Conservation (phyloP, 257 asterid genomes). For the Nyctanthes arbortristis region DNA sequence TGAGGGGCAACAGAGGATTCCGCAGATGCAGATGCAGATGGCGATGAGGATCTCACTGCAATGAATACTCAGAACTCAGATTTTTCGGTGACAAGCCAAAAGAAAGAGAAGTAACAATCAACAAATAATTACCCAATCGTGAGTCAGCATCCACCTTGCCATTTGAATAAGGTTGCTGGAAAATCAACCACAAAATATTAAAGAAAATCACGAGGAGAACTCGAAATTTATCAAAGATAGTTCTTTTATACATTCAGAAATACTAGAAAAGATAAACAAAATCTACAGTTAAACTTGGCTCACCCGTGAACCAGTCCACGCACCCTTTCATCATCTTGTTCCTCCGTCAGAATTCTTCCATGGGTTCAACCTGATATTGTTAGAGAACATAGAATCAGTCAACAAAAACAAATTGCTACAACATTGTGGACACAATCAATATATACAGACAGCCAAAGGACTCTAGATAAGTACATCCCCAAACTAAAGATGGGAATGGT, state of each 20-base stretch:
- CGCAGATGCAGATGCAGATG: constrained; percentile 55
- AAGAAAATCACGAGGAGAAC: constrained; percentile 19
- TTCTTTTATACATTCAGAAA: not conserved
- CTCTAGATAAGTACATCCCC: constrained; percentile 8
- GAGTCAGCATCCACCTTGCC: constrained; percentile 63
- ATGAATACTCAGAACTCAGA: constrained; percentile 13
- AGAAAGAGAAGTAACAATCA: constrained; percentile 16
- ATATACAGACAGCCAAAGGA: not conserved
- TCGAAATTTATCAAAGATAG: not conserved
- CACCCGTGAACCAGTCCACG: constrained; percentile 58
- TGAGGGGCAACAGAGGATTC: constrained; percentile 79
- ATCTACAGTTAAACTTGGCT: constrained; percentile 21
- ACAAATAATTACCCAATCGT: constrained; percentile 56
- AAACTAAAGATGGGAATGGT: not conserved
- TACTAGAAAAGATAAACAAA: constrained; percentile 3
- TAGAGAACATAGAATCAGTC: constrained; percentile 24
- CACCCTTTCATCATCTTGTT: constrained; percentile 42
- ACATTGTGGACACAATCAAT: constrained; percentile 5
- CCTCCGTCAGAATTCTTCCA: constrained; percentile 45
- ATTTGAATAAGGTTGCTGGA: constrained; percentile 71
- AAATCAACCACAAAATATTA: constrained; percentile 25
- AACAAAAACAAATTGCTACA: constrained; percentile 13
- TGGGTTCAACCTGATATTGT: constrained; percentile 58
- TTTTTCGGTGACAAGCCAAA: not conserved
- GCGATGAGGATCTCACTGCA: constrained; percentile 74